A percentile compares a stretch with the other conserved stretches of the same genome.
Conservation (phyloP, 441 rosid genomes). For the Corymbia citriodora region DNA sequence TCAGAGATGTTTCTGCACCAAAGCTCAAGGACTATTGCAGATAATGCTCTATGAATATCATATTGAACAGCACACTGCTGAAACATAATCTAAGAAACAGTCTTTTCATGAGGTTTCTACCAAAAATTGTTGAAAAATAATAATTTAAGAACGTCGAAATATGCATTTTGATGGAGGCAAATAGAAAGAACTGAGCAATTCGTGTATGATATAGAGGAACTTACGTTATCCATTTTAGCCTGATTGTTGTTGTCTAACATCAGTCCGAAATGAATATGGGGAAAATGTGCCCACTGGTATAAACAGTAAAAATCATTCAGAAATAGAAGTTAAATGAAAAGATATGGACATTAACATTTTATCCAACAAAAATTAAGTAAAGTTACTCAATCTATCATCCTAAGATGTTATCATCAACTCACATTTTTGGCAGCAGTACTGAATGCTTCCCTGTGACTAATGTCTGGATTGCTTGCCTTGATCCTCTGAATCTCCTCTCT, state of each 20-base stretch:
- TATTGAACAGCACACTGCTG: neutral
- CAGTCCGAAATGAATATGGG: constrained; percentile 88
- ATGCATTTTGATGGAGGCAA: neutral
- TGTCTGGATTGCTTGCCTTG: constrained; percentile 85
- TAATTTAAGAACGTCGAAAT: neutral
- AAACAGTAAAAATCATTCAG: neutral
- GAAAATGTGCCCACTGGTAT: constrained; percentile 91
- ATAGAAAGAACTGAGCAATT: too few relatives aligned
- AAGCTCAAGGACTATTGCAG: neutral
- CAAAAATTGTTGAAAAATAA: accelerated
- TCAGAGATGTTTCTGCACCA: neutral
- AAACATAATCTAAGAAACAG: neutral
- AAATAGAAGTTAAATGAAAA: neutral
- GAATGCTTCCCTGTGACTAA: constrained; percentile 97
- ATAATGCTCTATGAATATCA: neutral
- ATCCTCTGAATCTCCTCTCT: constrained; percentile 99
- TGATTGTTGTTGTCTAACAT: constrained; percentile 77
- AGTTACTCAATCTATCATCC: neutral
- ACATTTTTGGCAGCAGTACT: constrained; percentile 98
- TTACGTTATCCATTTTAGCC: constrained; percentile 53
- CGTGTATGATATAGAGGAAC: constrained; percentile 3
- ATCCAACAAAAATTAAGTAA: neutral
- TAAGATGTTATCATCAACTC: constrained; percentile 9
- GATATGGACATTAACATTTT: neutral
- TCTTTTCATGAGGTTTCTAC: accelerated